phyloP scores from a whole-genome alignment of 2,329 filamentous ascomycete species.

The Penicillium thymicola region DNA sequence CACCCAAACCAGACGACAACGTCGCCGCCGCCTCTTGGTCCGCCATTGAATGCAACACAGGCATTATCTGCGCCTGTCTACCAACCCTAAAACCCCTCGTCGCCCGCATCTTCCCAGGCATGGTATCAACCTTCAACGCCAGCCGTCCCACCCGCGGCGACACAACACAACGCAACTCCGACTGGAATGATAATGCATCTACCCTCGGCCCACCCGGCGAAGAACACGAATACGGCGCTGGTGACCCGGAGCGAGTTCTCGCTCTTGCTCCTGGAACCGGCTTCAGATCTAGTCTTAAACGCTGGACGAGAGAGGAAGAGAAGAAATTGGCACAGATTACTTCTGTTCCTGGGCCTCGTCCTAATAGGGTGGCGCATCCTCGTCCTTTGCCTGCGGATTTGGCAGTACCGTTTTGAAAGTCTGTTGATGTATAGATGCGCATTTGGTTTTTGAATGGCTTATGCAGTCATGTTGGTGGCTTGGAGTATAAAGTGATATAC shows the following conservation, averaged over 20 bases:
- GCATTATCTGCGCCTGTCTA: constrained; percentile 43
- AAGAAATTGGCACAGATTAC: background rate
- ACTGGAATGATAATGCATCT: constrained; percentile 29
- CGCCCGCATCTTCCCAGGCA: constrained; percentile 27
- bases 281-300: constrained; percentile 10
- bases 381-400: background rate
- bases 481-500: background rate
- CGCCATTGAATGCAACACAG: constrained; percentile 40
- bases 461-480: background rate
- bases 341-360: constrained; percentile 6
- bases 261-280: constrained; percentile 17
- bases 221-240: constrained; percentile 27
- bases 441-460: background rate
- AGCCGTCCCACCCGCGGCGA: constrained; percentile 16
- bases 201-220: constrained; percentile 29
- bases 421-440: background rate
- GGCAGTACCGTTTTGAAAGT: background rate
- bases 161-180: constrained; percentile 20
- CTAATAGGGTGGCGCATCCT: background rate
- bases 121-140: constrained; percentile 28
- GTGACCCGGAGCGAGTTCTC: constrained; percentile 24
- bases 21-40: constrained; percentile 39
- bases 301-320: constrained; percentile 18
- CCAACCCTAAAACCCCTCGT: constrained; percentile 40
- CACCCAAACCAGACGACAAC: constrained; percentile 27